Conservation (phyloP, 345 rosid species). For the Cardiospermum halicacabum region DNA sequence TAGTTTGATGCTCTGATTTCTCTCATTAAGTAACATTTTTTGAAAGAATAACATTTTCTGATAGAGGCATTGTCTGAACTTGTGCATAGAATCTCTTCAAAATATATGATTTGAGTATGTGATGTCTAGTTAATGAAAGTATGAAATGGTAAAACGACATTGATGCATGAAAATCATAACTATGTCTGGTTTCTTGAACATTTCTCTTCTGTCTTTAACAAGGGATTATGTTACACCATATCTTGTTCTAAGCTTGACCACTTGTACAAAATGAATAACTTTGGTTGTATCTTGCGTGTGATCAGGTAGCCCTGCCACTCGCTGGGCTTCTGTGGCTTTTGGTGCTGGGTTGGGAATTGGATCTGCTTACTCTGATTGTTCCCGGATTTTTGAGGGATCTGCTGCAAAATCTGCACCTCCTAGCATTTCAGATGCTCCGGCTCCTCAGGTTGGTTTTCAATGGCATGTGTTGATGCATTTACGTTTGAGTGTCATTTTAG, state of each 20-base stretch:
- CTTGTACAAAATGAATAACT: background rate
- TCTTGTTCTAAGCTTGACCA: background rate
- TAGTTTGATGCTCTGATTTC: no score
- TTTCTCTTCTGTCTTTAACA: background rate
- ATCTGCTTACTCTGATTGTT: conserved; percentile 77
- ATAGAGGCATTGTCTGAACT: background rate
- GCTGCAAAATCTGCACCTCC: conserved; percentile 41
- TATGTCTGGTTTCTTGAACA: background rate
- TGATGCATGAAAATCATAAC: background rate
- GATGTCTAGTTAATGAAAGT: background rate
- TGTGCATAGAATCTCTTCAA: background rate
- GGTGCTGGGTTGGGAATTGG: conserved; percentile 97
- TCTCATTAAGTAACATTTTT: background rate
- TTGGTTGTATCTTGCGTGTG: background rate
- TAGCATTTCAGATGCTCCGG: conserved; percentile 31
- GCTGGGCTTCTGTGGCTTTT: conserved; percentile 88
- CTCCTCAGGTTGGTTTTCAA: conserved; percentile 43
- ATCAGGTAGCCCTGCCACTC: conserved; percentile 76
- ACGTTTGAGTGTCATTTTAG: background rate
- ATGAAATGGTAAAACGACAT: background rate
- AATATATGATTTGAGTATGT: background rate
- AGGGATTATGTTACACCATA: background rate
- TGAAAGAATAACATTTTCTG: background rate
- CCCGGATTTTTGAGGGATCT: conserved; percentile 54
- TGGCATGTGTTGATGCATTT: background rate